Conservation (phyloP, 148 eudicot genomes). For the Vaccinium corymbosum region DNA sequence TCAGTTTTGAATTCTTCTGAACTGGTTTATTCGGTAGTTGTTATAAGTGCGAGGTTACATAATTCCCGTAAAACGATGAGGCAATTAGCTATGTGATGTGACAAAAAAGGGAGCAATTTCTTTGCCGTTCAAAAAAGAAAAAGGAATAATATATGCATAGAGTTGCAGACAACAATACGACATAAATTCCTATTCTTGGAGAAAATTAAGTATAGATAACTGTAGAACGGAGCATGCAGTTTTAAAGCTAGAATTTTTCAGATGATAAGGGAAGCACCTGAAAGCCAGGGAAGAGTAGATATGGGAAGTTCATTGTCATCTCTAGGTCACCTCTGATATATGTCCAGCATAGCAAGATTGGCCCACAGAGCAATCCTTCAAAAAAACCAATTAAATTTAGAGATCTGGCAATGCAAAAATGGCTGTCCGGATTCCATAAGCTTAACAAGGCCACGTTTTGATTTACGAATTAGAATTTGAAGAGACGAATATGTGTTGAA, state of each 20-base stretch:
- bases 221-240: background rate
- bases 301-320: slow-evolving; percentile 34
- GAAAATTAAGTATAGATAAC: background rate
- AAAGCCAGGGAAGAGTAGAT: slow-evolving; percentile 41
- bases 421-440: background rate
- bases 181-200: background rate
- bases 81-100: background rate
- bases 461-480: background rate
- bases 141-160: background rate
- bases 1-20: background rate
- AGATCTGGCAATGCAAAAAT: background rate
- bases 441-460: background rate
- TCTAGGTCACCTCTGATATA: slow-evolving; percentile 41
- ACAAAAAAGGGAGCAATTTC: no score
- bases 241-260: background rate
- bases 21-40: no score
- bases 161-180: background rate
- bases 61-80: no score
- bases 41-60: no score
- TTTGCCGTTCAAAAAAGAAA: background rate
- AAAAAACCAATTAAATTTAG: background rate
- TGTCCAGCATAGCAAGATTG: slow-evolving; percentile 48
- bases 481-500: background rate
- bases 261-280: slow-evolving; percentile 30
- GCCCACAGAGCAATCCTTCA: slow-evolving; percentile 52